Evolutionary conservation across 305 asterid genomes (phyloP), one percentile per base, ranked within the genome.

Genomic region (Striga hermonthica): DNA sequence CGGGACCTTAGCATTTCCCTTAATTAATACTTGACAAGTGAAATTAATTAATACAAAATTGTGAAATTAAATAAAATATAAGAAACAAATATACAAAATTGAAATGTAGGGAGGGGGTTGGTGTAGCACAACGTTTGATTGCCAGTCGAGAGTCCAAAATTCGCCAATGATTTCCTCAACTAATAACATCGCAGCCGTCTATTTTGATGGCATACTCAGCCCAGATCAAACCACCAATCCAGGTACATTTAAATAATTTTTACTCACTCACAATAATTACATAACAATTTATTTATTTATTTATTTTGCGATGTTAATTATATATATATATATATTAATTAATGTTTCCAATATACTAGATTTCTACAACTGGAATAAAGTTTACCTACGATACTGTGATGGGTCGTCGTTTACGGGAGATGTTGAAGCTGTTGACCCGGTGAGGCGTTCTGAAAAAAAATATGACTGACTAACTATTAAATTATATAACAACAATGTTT

Each of bases 91-190:
- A 49, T 10, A 3, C 11, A 11, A n/a, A 1, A 49, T 9, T 28
- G 10, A 55, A 55, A 44, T 40, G 36, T 45, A 76, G 81, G 78
- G 78, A n/a, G 81, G 78, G 7, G 81, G 74, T 28, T 77, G 81
- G 81, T 77, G 81, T 31, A 34, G n/a, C 22, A 3, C 56, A 1
- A 40, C 28, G 11, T 5, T 3, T 0, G 4, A 0, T 0, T 77
- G 81, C 64, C 9, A 22, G 2, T 22, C 4, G 28, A 22, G 31
- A 22, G 31, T 22, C 1, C 31, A 2, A 22, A 22, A 1, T 22
- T 22, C 31, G 2, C 31, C 31, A 22, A 22, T 1, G 1, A 22
- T 2, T 22, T 22, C 31, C 2, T 0, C 31, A 1, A 22, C 31
- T 2, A 22, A 1, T 22, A 22, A 22, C 31, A 22, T 22, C 31